Evolutionary conservation across 2,329 filamentous ascomycete species (phyloP), one percentile per base, ranked within the genome.

Genomic region (Microdochium trichocladiopsis): DNA sequence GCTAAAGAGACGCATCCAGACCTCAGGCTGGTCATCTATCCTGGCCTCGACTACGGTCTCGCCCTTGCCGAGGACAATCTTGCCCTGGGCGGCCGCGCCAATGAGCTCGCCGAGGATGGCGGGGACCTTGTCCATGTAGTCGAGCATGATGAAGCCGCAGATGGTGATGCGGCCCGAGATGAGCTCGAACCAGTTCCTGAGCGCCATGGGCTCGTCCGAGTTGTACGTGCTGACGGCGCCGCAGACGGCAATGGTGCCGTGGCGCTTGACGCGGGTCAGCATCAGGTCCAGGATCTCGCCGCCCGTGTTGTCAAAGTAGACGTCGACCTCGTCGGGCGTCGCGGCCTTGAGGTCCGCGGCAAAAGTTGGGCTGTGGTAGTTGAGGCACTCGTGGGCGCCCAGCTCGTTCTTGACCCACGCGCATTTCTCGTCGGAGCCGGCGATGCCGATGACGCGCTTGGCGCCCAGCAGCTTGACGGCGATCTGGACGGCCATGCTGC

Each of bases 401-500:
- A 81, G 66, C 47, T 63, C 64, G 53, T 76, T 71, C 1, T 53
- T 55, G 37, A 79, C 73, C 70, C 73, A 76, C 24, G 69, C 65
- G 57, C 80, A 87, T 70, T 90, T 90, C 31, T 86, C 82, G 31
- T 82, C 76, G 51, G 75, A 78, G 0, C 86, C 86, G 1, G 84
- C 84, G 55, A 89, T 74, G 6, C 86, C 86, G 22, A 87, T 67
- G 11, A 89, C 81, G 57, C 57, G 24, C 2, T 75, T 60, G 49
- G 71, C 70, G 12, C 86, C 88, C 66, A 83, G 82, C 50, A 90
- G 70, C 73, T 89, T 90, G 18, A 64, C 61, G 53, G 87, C 86
- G 58, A 92, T 89, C 69, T 93, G 88, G 0, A 86, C 87, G 0
- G 83, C 88, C 1, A 92, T 80, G 61, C 80, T 86, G 1, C 88